These are phyloP conservation scores for Xylaria telfairii DNA, from an alignment of 495 filamentous ascomycete species.

Conservation along the genomic window DNA sequence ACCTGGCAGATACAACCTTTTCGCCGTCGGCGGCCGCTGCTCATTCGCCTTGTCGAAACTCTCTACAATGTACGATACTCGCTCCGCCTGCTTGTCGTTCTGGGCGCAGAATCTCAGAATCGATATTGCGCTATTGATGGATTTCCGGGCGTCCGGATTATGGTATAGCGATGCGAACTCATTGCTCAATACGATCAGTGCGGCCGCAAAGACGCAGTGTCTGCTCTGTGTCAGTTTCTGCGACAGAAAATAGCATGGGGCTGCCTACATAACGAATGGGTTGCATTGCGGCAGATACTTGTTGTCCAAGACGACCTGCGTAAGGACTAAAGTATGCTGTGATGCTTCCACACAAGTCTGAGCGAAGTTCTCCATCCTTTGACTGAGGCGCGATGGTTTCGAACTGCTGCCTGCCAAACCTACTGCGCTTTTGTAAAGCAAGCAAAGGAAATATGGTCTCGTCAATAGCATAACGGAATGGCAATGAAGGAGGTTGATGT, in stretches of 20 bases:
- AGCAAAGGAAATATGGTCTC: conserved; percentile 68
- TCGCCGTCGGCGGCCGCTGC: conserved; percentile 18
- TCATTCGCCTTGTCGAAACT: conserved; percentile 59
- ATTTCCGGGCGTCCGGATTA: conserved; percentile 59
- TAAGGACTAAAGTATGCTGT: conserved; percentile 67
- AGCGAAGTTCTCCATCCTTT: conserved; percentile 66
- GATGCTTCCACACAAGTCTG: conserved; percentile 75
- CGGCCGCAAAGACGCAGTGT: conserved; percentile 76
- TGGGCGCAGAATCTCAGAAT: conserved; percentile 68
- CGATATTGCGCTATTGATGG: conserved; percentile 63
- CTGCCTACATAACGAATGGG: conserved; percentile 67
- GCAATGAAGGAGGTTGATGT: conserved; percentile 72
- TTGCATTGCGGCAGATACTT: conserved; percentile 69
- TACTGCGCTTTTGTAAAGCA: conserved; percentile 48
- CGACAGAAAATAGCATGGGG: not conserved
- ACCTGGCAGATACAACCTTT: conserved; percentile 32
- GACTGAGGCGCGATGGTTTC: conserved; percentile 36
- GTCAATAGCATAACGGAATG: conserved; percentile 78
- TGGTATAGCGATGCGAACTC: conserved; percentile 71
- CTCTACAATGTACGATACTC: conserved; percentile 68
- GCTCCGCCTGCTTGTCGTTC: conserved; percentile 67
- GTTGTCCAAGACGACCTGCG: conserved; percentile 63
- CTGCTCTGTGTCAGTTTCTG: conserved; percentile 35
- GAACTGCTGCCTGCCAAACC: conserved; percentile 42
- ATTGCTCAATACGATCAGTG: conserved; percentile 70